Conservation (phyloP, 495 filamentous ascomycete species). For the Daldinia vernicosa region DNA sequence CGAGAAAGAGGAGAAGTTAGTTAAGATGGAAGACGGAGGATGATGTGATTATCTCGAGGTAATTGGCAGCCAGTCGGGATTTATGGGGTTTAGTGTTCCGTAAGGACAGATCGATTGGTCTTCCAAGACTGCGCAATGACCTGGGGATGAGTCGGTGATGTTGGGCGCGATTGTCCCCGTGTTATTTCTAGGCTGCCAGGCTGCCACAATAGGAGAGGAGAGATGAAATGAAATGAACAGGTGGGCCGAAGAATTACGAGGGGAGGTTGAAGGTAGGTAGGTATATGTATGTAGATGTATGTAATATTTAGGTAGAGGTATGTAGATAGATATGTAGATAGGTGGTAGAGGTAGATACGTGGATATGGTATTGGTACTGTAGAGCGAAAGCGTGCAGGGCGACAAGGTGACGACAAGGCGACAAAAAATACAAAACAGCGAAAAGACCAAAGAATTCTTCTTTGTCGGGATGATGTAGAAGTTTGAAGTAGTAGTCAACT, state of each 20-base stretch:
- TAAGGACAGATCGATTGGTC: slow-evolving; percentile 47
- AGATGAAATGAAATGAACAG: slow-evolving; percentile 43
- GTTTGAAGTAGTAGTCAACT: slow-evolving; percentile 22
- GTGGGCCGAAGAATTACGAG: slow-evolving; percentile 26
- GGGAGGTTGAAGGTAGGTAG: slow-evolving; percentile 6
- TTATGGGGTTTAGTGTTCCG: slow-evolving; percentile 29
- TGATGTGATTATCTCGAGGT: slow-evolving; percentile 36
- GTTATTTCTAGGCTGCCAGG: slow-evolving; percentile 45
- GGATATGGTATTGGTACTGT: background rate
- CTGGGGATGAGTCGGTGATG: slow-evolving; percentile 12
- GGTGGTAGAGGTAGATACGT: slow-evolving; percentile 10
- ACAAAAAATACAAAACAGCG: slow-evolving; percentile 23
- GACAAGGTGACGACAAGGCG: no score
- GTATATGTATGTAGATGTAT: slow-evolving; percentile 12
- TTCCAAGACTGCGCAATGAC: slow-evolving; percentile 35
- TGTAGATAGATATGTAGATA: slow-evolving; percentile 6
- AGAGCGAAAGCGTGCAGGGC: background rate
- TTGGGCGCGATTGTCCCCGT: slow-evolving; percentile 20
- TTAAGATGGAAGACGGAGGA: slow-evolving; percentile 30
- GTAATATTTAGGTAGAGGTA: slow-evolving; percentile 9
- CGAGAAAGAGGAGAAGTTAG: slow-evolving; percentile 26
- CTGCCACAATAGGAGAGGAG: slow-evolving; percentile 44
- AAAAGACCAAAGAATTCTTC: slow-evolving; percentile 25
- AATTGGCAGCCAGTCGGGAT: slow-evolving; percentile 39
- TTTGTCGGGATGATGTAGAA: slow-evolving; percentile 28